These are phyloP conservation scores for Fusarium sp. DNA, from an alignment of 2,329 filamentous ascomycete species.

Conservation along the genomic window DNA sequence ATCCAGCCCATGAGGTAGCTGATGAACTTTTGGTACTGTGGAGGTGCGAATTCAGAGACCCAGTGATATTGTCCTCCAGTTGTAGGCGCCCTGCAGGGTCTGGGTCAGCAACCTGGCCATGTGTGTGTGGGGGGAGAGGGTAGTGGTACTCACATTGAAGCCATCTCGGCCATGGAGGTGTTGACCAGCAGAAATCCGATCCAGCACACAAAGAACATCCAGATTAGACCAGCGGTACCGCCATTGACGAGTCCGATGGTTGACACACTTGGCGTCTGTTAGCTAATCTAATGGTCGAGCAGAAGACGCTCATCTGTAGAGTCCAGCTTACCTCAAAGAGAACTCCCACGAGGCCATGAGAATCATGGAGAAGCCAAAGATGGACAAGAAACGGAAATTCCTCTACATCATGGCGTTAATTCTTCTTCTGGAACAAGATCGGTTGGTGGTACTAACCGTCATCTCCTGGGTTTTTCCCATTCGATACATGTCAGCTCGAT, in stretches of 20 bases:
- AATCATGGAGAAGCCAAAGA: slow-evolving; percentile 60
- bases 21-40: slow-evolving; percentile 60
- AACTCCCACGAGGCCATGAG: slow-evolving; percentile 59
- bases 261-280: slow-evolving; percentile 26
- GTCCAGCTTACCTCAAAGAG: slow-evolving; percentile 48
- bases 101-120: background rate
- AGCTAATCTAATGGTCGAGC: background rate
- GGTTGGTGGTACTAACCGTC: slow-evolving; percentile 24
- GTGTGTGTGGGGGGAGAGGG: fast-evolving
- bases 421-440: fast-evolving
- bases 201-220: slow-evolving; percentile 55
- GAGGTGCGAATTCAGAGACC: slow-evolving; percentile 65
- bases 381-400: slow-evolving; percentile 59
- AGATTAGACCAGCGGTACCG: slow-evolving; percentile 59
- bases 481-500: slow-evolving; percentile 42
- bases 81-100: slow-evolving; percentile 57
- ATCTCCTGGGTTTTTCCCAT: slow-evolving; percentile 41
- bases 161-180: slow-evolving; percentile 61
- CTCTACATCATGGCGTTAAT: slow-evolving; percentile 42
- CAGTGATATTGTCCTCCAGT: slow-evolving; percentile 69
- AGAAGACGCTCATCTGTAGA: fast-evolving
- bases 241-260: slow-evolving; percentile 52
- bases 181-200: slow-evolving; percentile 54
- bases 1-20: slow-evolving; percentile 64
- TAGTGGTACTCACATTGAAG: slow-evolving; percentile 52